phyloP scores from a whole-genome alignment of 2,329 filamentous ascomycete species.

The Zasmidium cellare region DNA sequence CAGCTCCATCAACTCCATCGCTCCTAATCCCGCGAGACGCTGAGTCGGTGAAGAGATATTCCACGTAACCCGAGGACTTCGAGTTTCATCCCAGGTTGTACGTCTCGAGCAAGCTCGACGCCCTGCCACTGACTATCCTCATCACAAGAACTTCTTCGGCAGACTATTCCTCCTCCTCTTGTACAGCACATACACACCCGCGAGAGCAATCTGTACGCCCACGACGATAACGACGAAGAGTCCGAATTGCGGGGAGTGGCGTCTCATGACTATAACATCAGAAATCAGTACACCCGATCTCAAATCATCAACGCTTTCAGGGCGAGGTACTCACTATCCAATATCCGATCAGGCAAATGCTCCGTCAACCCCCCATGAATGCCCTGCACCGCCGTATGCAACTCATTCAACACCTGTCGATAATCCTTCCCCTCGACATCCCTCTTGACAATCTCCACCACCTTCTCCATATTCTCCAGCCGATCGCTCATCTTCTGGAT shows the following conservation, averaged over 20 bases:
- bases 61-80: too few relatives aligned
- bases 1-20: too few relatives aligned
- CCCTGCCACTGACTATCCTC: slow-evolving; percentile 1
- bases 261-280: slow-evolving; percentile 10
- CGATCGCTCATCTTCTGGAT: slow-evolving; percentile 20
- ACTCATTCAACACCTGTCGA: slow-evolving; percentile 52
- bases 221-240: slow-evolving; percentile 71
- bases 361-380: slow-evolving; percentile 55
- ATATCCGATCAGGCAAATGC: slow-evolving; percentile 51
- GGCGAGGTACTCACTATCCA: slow-evolving; percentile 46
- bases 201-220: slow-evolving; percentile 70
- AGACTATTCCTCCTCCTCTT: slow-evolving; percentile 72
- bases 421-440: slow-evolving; percentile 61
- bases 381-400: slow-evolving; percentile 56
- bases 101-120: too few relatives aligned
- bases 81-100: too few relatives aligned
- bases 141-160: slow-evolving; percentile 88
- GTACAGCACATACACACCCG: slow-evolving; percentile 70
- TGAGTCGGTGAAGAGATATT: too few relatives aligned
- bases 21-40: too few relatives aligned
- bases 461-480: slow-evolving; percentile 48
- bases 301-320: not conserved
- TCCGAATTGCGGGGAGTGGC: slow-evolving; percentile 57
- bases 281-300: slow-evolving; percentile 7
- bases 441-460: slow-evolving; percentile 51